Percentiles rank a stretch among this genome's conserved stretches.
phyloP scores from a whole-genome alignment of 768 basidiomycete species.

The Sarcomyxa edulis region DNA sequence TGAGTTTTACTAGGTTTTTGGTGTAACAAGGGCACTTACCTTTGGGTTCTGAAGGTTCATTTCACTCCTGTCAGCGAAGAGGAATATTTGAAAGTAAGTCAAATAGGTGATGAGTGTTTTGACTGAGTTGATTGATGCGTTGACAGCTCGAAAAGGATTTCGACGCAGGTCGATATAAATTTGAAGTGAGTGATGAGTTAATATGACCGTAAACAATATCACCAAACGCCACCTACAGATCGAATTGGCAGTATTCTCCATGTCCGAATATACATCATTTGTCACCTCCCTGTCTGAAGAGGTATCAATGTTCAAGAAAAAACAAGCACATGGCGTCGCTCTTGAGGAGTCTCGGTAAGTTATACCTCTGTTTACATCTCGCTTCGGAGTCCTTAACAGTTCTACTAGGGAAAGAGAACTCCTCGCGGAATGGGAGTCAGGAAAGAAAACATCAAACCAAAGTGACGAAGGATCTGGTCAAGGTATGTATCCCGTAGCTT shows the following conservation, averaged over 20 bases:
- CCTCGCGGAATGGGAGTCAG: constrained; percentile 36
- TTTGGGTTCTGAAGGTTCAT: constrained; percentile 31
- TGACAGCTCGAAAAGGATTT: constrained; percentile 45
- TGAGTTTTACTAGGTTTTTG: constrained; percentile 12
- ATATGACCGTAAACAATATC: background rate
- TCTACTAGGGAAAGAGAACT: constrained; percentile 34
- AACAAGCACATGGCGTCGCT: constrained; percentile 29
- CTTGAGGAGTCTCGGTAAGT: constrained; percentile 37
- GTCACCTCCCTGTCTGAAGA: constrained; percentile 35
- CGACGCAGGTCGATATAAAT: constrained; percentile 46
- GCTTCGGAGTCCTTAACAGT: background rate
- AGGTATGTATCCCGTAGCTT: no score
- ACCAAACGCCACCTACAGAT: constrained; percentile 27
- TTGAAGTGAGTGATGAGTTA: constrained; percentile 30
- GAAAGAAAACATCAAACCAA: constrained; percentile 12
- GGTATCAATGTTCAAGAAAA: constrained; percentile 31
- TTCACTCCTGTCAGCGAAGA: constrained; percentile 44
- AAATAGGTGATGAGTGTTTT: background rate
- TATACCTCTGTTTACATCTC: background rate
- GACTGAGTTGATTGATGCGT: background rate
- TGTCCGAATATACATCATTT: constrained; percentile 42
- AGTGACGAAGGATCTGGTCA: background rate
- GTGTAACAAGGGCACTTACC: background rate
- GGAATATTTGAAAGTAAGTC: constrained; percentile 41
- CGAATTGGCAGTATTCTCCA: constrained; percentile 46